Conservation (phyloP, 176 grass and related monocot species). For the Zoysia pacifica region DNA sequence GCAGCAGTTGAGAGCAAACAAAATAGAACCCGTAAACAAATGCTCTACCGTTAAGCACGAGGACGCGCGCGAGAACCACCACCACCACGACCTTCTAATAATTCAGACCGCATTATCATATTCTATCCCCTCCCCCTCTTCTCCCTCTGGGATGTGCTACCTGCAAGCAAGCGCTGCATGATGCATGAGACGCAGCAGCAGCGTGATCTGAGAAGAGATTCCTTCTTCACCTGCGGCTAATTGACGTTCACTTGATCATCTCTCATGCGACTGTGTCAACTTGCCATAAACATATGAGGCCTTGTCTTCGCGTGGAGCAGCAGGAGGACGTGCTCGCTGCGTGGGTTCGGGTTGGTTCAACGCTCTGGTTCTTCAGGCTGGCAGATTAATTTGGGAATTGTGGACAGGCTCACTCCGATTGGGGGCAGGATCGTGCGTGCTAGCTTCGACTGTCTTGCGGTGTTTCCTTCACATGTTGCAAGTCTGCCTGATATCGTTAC, state of each 20-base stretch:
- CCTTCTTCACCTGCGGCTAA: slow-evolving; percentile 6
- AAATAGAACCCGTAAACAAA: slow-evolving; percentile 16
- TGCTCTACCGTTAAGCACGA: slow-evolving; percentile 45
- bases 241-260: slow-evolving; percentile 54
- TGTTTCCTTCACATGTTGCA: background rate
- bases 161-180: slow-evolving; percentile 9
- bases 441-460: background rate
- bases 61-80: background rate
- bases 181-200: slow-evolving; percentile 26
- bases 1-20: background rate
- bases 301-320: slow-evolving; percentile 36
- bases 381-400: background rate
- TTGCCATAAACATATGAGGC: slow-evolving; percentile 20
- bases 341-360: slow-evolving; percentile 27
- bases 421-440: slow-evolving; percentile 14
- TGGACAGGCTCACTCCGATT: background rate
- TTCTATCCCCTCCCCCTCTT: background rate
- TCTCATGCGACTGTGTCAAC: slow-evolving; percentile 47
- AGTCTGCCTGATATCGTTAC: background rate
- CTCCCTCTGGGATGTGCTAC: slow-evolving; percentile 26
- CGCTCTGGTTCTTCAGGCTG: slow-evolving; percentile 13
- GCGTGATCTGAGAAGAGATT: slow-evolving; percentile 48
- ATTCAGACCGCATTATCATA: slow-evolving; percentile 31
- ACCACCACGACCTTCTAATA: slow-evolving; percentile 25
- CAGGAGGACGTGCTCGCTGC: slow-evolving; percentile 51